Evolutionary conservation across 495 filamentous ascomycete species (phyloP), one percentile per base, ranked within the genome.

Genomic region (Bathelium albidoporum): DNA sequence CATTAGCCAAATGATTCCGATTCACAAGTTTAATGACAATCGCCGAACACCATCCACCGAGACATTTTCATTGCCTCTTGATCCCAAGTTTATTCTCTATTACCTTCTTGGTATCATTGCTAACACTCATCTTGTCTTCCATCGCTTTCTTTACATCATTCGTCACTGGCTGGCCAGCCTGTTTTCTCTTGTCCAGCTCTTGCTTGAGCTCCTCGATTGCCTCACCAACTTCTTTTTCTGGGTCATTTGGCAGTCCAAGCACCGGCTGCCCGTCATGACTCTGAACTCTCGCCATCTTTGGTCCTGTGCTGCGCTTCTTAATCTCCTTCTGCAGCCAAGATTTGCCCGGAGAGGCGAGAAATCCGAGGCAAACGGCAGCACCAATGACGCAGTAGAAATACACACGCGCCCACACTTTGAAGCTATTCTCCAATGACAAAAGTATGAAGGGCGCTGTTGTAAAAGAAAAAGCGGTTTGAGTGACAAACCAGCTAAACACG

Each of bases 401-500:
- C n/a, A 95, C 86, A 32, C 88, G 83, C 0, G 81, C 70, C 94
- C 94, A 98, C 63, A 90, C 85, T 3, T 75, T 72, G 36, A 95
- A 71, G 1, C 86, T 89, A 58, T 81, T 78, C 22, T 73, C 71
- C 66, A 97, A 83, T 32, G 78, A 77, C 12, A 97, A 85, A 55
- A 96, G 76, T 61, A 96, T 80, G 76, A 98, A 98, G 1, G 94
- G 93, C 1, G 86, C 79, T 1, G 83, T 87, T 60, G 84, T 80
- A 75, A 95, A 98, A 64, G 86, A 84, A 71, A 97, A 91, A 16
- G 86, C 85, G 12, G 88, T 66, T 71, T 98, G 95, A 0, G 94
- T 98, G 9, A 80, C 79, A 41, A 97, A 62, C 77, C 83, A 89
- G 62, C 89, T 91, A 63, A 84, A 76, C 60, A 94, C 67, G 73